These are phyloP conservation scores for Ustilago hordei DNA, from an alignment of 1,284 basidiomycete genomes.

Conservation along the genomic window DNA sequence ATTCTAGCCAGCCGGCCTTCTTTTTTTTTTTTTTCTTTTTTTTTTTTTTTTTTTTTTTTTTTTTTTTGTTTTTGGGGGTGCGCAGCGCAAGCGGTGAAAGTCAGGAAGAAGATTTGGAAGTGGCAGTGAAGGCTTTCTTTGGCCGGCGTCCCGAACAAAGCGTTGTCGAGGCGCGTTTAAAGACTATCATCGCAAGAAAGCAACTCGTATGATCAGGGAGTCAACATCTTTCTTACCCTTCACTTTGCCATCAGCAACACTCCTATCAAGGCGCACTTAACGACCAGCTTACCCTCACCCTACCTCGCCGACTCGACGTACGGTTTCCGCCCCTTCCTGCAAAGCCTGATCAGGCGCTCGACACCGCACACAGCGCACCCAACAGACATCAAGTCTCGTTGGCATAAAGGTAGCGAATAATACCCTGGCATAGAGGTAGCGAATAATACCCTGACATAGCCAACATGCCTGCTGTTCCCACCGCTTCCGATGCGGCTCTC, in stretches of 20 bases:
- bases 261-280: too few relatives aligned
- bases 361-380: neutral
- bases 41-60: too few relatives aligned
- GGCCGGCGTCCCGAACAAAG: neutral
- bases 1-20: neutral
- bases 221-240: neutral
- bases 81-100: neutral
- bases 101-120: neutral
- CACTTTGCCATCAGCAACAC: neutral
- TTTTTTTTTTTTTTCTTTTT: neutral
- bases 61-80: neutral
- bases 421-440: neutral
- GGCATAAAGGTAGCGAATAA: neutral
- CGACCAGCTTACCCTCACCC: too few relatives aligned
- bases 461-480: neutral
- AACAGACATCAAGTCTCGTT: neutral
- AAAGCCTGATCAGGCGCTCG: too few relatives aligned
- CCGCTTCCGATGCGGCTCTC: constrained; percentile 33
- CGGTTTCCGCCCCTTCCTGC: too few relatives aligned
- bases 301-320: too few relatives aligned
- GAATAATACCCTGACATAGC: too few relatives aligned
- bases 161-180: neutral
- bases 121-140: constrained; percentile 17
- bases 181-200: neutral
- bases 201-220: neutral